Evolutionary conservation across 2,329 filamentous ascomycete species (phyloP).

Genomic region (Fusarium nygamai): DNA sequence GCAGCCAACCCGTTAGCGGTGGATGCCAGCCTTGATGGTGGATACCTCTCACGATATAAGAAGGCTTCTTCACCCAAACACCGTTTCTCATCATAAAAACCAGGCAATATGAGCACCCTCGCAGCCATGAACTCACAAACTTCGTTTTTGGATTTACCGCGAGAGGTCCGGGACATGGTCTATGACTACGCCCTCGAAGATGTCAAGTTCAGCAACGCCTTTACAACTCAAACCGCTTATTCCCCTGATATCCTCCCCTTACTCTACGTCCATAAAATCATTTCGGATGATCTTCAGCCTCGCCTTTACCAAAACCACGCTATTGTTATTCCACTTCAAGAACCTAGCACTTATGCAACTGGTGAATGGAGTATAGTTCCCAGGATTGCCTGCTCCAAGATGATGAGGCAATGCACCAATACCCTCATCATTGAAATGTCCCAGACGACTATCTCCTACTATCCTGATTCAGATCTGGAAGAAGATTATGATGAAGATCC

Average conservation of each 20-base stretch:
- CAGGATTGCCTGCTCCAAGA: neutral
- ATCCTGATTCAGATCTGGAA: neutral
- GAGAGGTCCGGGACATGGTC: neutral
- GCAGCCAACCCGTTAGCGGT: neutral
- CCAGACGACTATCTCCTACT: fast-evolving
- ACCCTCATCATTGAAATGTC: neutral
- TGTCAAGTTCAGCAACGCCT: neutral
- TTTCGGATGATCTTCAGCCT: neutral
- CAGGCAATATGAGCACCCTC: fast-evolving
- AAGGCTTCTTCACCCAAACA: too few relatives aligned
- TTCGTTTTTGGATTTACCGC: neutral
- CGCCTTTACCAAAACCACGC: neutral
- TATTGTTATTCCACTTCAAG: neutral
- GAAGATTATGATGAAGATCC: neutral
- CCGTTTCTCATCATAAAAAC: fast-evolving
- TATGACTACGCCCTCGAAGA: neutral
- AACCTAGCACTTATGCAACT: neutral
- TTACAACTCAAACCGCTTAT: neutral
- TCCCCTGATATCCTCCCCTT: neutral
- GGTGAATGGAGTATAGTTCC: neutral
- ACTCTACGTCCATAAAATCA: neutral
- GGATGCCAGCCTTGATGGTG: neutral
- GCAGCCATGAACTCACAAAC: neutral
- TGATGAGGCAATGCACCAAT: neutral
- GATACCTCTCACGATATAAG: neutral